Evolutionary conservation across 1,139 yeast genomes (phyloP).

Genomic region (Debaryomyces psychrophilus): DNA sequence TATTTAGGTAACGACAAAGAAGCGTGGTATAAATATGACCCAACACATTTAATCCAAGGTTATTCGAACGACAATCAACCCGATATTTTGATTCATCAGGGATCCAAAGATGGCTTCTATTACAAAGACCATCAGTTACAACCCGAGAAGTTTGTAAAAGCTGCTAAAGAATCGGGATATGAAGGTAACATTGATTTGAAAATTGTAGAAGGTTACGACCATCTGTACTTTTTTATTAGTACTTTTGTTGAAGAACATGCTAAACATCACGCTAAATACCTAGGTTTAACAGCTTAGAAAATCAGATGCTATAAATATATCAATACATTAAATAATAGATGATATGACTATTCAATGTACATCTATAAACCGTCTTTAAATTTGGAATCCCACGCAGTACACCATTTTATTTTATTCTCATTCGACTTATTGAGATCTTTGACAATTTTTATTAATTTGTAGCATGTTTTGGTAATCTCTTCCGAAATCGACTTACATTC

Average conservation of each 20-base stretch:
- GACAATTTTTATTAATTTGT: constrained; percentile 37
- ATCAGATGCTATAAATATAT: neutral
- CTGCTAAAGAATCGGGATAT: constrained; percentile 60
- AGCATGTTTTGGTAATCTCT: constrained; percentile 32
- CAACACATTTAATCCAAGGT: constrained; percentile 65
- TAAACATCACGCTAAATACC: constrained; percentile 78
- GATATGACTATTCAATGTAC: neutral
- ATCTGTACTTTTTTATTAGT: constrained; percentile 84
- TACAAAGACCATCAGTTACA: constrained; percentile 62
- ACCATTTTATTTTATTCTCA: constrained; percentile 53
- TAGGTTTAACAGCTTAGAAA: constrained; percentile 48
- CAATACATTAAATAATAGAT: neutral
- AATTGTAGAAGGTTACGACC: constrained; percentile 85
- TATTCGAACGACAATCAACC: constrained; percentile 55
- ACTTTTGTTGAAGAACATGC: constrained; percentile 85
- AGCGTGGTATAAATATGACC: constrained; percentile 78
- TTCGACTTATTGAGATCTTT: constrained; percentile 40
- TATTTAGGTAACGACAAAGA: constrained; percentile 68
- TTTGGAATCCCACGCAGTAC: constrained; percentile 52
- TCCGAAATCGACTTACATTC: constrained; percentile 29
- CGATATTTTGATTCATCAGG: constrained; percentile 81
- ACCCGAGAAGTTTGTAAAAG: constrained; percentile 73
- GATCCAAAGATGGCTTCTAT: constrained; percentile 74
- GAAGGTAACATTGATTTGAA: constrained; percentile 63
- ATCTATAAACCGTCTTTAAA: constrained; percentile 23